phyloP scores from a whole-genome alignment of 495 filamentous ascomycete genomes.

The Cladorrhinum samala region DNA sequence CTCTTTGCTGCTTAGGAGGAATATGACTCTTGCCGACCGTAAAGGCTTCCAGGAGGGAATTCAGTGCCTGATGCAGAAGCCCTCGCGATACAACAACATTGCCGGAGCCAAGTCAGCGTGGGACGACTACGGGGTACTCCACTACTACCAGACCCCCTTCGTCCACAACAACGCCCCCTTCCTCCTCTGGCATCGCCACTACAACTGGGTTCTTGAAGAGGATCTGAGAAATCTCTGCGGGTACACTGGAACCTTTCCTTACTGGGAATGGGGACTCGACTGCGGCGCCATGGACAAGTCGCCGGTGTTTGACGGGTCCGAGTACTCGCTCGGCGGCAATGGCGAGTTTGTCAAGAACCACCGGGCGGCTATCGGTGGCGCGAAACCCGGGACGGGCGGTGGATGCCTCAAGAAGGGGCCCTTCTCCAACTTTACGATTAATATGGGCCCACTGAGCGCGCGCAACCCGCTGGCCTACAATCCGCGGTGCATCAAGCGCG shows the following conservation, averaged over 20 bases:
- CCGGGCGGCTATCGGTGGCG: conserved; percentile 14
- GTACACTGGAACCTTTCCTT: conserved; percentile 29
- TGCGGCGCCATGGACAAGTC: conserved; percentile 29
- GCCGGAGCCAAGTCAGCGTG: conserved; percentile 28
- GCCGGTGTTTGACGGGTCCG: conserved; percentile 38
- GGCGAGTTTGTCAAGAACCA: conserved; percentile 24
- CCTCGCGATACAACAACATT: conserved; percentile 25
- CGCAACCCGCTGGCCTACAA: conserved; percentile 30
- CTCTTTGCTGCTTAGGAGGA: too few relatives aligned
- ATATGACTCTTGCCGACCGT: conserved; percentile 33
- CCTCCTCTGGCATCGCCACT: conserved; percentile 38
- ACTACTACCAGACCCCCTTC: conserved; percentile 21
- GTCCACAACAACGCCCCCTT: conserved; percentile 35
- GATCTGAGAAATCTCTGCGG: conserved; percentile 31
- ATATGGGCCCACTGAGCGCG: conserved; percentile 31
- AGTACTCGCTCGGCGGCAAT: conserved; percentile 52
- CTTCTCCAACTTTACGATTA: conserved; percentile 34
- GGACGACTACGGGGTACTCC: conserved; percentile 26
- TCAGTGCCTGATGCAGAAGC: conserved; percentile 33
- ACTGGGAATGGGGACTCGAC: conserved; percentile 42
- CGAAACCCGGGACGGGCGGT: conserved; percentile 33
- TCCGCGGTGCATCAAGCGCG: conserved; percentile 39
- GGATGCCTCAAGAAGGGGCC: conserved; percentile 34
- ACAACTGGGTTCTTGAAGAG: conserved; percentile 36
- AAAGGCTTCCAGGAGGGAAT: conserved; percentile 31